Evolutionary conservation across 2,329 filamentous ascomycete genomes (phyloP).

Genomic region (Volutella citrinella): DNA sequence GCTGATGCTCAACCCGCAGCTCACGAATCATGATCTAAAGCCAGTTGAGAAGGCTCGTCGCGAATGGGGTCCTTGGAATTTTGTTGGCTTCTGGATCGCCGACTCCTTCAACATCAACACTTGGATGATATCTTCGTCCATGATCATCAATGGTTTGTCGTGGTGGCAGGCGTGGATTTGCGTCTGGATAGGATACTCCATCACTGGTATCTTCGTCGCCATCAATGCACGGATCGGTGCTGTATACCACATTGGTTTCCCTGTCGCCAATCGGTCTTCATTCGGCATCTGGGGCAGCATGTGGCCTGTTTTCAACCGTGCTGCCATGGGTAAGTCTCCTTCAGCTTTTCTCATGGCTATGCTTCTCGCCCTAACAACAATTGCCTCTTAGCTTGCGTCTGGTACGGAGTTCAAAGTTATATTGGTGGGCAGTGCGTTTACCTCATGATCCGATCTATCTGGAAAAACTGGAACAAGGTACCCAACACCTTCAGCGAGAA

Average conservation of each 20-base stretch:
- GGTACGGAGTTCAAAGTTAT: slow-evolving; percentile 83
- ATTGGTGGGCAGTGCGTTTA: slow-evolving; percentile 84
- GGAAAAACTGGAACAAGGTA: slow-evolving; percentile 59
- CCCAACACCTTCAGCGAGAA: slow-evolving; percentile 62
- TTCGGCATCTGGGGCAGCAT: slow-evolving; percentile 88
- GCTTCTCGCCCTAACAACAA: slow-evolving; percentile 11
- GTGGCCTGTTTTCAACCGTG: slow-evolving; percentile 86
- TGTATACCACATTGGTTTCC: slow-evolving; percentile 85
- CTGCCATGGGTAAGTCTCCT: slow-evolving; percentile 61
- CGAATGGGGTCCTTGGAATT: slow-evolving; percentile 85
- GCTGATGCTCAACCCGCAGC: too few relatives aligned
- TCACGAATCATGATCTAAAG: slow-evolving; percentile 81
- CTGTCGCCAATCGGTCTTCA: slow-evolving; percentile 71
- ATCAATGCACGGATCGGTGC: slow-evolving; percentile 81
- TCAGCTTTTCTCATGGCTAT: not conserved
- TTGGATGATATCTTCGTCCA: slow-evolving; percentile 88
- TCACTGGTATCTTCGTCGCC: slow-evolving; percentile 73
- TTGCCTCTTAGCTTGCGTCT: slow-evolving; percentile 61
- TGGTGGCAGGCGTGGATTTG: slow-evolving; percentile 95
- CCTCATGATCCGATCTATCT: slow-evolving; percentile 85
- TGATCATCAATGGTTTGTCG: slow-evolving; percentile 73
- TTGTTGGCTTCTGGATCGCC: slow-evolving; percentile 82
- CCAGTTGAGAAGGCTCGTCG: slow-evolving; percentile 75
- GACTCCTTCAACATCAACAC: slow-evolving; percentile 89
- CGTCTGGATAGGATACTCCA: slow-evolving; percentile 81